These are phyloP conservation scores for Naganishia liquefaciens DNA, from an alignment of 1,284 basidiomycete genomes.

Conservation along the genomic window DNA sequence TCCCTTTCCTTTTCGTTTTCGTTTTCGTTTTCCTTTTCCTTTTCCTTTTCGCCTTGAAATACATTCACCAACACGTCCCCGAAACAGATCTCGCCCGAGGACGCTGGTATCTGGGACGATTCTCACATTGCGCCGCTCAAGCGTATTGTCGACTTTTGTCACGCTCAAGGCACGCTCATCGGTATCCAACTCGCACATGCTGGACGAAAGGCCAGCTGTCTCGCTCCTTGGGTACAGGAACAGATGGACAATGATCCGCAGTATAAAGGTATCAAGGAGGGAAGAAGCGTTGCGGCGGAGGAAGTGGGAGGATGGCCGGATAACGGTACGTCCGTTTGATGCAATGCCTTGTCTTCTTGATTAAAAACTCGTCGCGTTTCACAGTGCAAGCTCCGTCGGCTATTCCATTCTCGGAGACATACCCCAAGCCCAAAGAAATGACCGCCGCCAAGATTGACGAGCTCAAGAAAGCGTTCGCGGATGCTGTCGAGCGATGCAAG, in stretches of 20 bases:
- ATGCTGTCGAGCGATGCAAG: constrained; percentile 65
- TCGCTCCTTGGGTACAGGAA: constrained; percentile 62
- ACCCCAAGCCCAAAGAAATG: constrained; percentile 63
- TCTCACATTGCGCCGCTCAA: constrained; percentile 68
- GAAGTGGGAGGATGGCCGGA: constrained; percentile 71
- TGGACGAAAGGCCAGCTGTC: constrained; percentile 69
- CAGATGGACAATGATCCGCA: constrained; percentile 37
- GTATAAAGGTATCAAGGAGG: constrained; percentile 46
- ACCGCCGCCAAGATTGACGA: constrained; percentile 61
- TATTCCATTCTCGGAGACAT: constrained; percentile 60
- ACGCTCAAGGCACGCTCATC: constrained; percentile 66
- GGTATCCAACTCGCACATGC: constrained; percentile 80
- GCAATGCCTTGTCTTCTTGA: not conserved
- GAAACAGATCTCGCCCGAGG: constrained; percentile 54
- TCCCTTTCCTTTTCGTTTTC: not conserved
- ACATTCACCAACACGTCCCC: not conserved
- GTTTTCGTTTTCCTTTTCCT: not conserved
- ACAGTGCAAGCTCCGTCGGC: constrained; percentile 60
- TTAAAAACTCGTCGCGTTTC: not conserved
- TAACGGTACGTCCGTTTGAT: constrained; percentile 53
- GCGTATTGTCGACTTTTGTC: constrained; percentile 72
- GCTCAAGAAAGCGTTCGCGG: constrained; percentile 67
- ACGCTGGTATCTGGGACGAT: constrained; percentile 71
- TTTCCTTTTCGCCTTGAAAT: constrained; percentile 50
- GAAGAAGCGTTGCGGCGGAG: constrained; percentile 49